These are phyloP conservation scores for Calocera cornea DNA, from an alignment of 768 basidiomycete genomes.

Conservation along the genomic window DNA sequence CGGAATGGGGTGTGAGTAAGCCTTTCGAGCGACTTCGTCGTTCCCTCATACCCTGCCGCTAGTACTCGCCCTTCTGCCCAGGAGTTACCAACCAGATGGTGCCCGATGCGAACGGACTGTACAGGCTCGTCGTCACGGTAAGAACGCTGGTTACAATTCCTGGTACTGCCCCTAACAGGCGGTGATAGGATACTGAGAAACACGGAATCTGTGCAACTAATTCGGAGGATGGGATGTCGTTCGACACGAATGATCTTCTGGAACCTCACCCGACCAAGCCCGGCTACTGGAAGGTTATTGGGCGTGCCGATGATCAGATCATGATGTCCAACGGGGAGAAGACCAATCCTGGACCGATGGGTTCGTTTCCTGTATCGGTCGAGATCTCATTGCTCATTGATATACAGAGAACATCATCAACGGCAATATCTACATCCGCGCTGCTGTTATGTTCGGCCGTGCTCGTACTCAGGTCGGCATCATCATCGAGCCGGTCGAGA, in stretches of 20 bases:
- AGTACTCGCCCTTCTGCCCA: not conserved
- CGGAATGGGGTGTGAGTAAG: not conserved
- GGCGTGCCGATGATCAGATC: not conserved
- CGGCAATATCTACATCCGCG: not conserved
- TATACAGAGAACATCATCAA: not conserved
- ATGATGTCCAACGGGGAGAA: not conserved
- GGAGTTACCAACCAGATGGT: not conserved
- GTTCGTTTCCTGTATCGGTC: too few species aligned
- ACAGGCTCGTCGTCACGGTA: not conserved
- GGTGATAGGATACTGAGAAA: not conserved
- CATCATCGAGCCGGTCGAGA: not conserved
- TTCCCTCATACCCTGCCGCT: not conserved
- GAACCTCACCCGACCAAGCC: not conserved
- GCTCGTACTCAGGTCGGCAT: not conserved
- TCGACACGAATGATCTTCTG: not conserved
- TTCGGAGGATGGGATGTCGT: not conserved
- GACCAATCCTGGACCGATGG: not conserved
- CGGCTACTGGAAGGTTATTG: not conserved
- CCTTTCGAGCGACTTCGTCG: not conserved
- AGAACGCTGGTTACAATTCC: too few species aligned
- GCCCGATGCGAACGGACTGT: not conserved
- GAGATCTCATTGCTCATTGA: too few species aligned
- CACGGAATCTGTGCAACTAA: not conserved
- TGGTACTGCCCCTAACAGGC: too few species aligned
- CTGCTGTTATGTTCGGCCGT: not conserved